Evolutionary conservation across 441 rosid genomes (phyloP).

Genomic region (Viola pubescens): DNA sequence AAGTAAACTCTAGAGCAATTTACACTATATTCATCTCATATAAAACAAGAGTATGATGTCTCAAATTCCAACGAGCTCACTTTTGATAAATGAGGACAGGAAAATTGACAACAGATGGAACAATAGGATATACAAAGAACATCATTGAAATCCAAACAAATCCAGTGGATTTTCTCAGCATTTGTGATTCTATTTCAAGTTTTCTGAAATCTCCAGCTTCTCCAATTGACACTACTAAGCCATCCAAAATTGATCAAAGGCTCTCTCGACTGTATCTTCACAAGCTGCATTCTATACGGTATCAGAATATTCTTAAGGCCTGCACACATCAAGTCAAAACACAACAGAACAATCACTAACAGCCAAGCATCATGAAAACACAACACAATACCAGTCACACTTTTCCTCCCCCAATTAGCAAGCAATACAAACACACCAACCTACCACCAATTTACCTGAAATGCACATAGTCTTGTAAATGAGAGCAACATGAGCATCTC

Average conservation of each 20-base stretch:
- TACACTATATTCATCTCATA: slow-evolving; percentile 18
- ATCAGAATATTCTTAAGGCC: slow-evolving; percentile 67
- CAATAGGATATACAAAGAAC: background rate
- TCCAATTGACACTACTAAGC: slow-evolving; percentile 48
- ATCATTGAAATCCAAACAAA: background rate
- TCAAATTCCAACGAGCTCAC: background rate
- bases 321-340: slow-evolving; percentile 18
- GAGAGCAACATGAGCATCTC: slow-evolving; percentile 56
- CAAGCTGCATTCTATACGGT: slow-evolving; percentile 72
- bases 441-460: slow-evolving; percentile 52
- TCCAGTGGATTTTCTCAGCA: background rate
- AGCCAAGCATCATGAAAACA: background rate
- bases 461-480: slow-evolving; percentile 79
- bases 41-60: background rate
- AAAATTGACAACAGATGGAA: no score
- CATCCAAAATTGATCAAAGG: slow-evolving; percentile 57
- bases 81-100: no score
- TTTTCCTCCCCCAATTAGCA: background rate
- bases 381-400: background rate
- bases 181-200: slow-evolving; percentile 16
- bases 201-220: slow-evolving; percentile 47
- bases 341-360: background rate
- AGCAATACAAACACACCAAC: background rate
- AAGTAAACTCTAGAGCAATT: slow-evolving; percentile 5
- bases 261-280: slow-evolving; percentile 43